Percentiles rank a stretch among this genome's conserved stretches.
These are phyloP conservation scores for Cucumis sativus DNA, from an alignment of 306 rosid species.

Conservation along the genomic window DNA sequence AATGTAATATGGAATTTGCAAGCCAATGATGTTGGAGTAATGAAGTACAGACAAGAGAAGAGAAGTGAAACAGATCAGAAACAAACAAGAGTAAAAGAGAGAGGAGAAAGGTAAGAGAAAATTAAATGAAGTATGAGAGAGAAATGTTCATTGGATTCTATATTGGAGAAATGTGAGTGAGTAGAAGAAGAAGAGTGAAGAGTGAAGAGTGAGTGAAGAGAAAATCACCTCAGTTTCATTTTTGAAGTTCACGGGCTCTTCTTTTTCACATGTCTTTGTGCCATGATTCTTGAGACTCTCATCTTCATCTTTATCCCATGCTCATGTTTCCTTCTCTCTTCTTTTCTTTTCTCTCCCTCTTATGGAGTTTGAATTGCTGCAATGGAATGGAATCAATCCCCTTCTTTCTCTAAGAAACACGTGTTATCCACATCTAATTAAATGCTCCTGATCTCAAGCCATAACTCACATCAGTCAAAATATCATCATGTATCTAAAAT, in stretches of 20 bases:
- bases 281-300: constrained; percentile 64
- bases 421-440: not conserved
- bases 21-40: not conserved
- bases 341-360: constrained; percentile 13
- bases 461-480: not conserved
- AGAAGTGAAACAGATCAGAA: not conserved
- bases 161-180: not conserved
- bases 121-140: constrained; percentile 6
- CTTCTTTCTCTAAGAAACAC: not conserved
- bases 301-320: constrained; percentile 41
- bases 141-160: constrained; percentile 1
- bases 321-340: not conserved
- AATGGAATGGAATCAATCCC: not conserved
- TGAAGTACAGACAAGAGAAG: not conserved
- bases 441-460: not conserved
- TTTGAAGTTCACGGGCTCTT: constrained; percentile 43
- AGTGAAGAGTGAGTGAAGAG: not conserved
- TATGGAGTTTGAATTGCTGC: not conserved
- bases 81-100: not conserved
- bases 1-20: not conserved
- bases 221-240: constrained; percentile 65
- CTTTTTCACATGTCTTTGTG: constrained; percentile 78
- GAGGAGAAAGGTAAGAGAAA: not conserved
- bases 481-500: not conserved
- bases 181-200: not conserved